phyloP scores from a whole-genome alignment of 345 rosid genomes.

The Brassica carinata region DNA sequence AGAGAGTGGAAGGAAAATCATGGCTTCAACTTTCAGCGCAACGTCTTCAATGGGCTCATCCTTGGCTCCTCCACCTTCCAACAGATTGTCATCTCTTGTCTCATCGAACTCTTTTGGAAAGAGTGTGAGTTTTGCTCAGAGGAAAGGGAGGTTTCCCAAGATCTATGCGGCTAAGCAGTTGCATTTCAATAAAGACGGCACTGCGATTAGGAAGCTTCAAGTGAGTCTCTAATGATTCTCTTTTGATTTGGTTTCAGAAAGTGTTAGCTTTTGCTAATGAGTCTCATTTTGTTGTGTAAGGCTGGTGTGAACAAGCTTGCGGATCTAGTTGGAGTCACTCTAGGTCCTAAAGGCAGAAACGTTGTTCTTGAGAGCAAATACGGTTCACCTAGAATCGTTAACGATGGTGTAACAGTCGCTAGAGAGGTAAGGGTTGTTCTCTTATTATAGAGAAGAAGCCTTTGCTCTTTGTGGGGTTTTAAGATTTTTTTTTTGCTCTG shows the following conservation, averaged over 20 bases:
- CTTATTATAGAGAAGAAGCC: not conserved
- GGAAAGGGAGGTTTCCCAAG: constrained; percentile 54
- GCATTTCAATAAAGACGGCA: constrained; percentile 89
- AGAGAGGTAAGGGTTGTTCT: constrained; percentile 57
- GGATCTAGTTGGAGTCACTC: constrained; percentile 89
- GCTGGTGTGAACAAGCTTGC: constrained; percentile 97
- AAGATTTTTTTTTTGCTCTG: not conserved
- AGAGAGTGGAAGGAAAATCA: constrained; percentile 22
- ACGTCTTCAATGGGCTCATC: constrained; percentile 60
- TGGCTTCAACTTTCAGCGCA: constrained; percentile 76
- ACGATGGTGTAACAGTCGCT: constrained; percentile 95
- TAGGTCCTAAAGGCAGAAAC: constrained; percentile 95
- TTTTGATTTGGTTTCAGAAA: not conserved
- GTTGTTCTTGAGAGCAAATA: constrained; percentile 97
- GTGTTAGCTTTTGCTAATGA: not conserved
- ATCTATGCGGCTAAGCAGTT: constrained; percentile 83
- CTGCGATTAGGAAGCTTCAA: constrained; percentile 81
- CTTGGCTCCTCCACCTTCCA: constrained; percentile 63
- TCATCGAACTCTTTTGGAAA: constrained; percentile 54
- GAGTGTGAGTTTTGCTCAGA: constrained; percentile 49
- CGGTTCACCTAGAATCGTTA: constrained; percentile 90
- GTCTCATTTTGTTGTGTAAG: constrained; percentile 42
- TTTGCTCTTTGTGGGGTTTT: not conserved
- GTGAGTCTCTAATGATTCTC: constrained; percentile 45
- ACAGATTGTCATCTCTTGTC: constrained; percentile 63